These are phyloP conservation scores for Collybiopsis luxurians DNA, from an alignment of 768 basidiomycete species.

Conservation along the genomic window DNA sequence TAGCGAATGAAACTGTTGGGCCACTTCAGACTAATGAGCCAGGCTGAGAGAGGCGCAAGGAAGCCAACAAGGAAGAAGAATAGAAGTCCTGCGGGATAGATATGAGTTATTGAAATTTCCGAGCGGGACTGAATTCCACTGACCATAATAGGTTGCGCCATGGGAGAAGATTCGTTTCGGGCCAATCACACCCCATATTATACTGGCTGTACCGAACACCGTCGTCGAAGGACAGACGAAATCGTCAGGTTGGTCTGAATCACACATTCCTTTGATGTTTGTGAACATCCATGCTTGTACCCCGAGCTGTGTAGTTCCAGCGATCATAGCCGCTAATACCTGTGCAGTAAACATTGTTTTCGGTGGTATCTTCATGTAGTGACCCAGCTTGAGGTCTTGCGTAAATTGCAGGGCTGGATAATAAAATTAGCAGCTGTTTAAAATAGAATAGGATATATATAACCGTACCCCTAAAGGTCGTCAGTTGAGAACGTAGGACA, in stretches of 20 bases:
- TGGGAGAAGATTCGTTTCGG: slow-evolving; percentile 67
- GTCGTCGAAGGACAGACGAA: slow-evolving; percentile 71
- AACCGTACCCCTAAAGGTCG: no score
- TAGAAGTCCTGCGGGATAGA: slow-evolving; percentile 37
- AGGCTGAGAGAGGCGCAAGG: slow-evolving; percentile 54
- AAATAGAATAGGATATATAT: no score
- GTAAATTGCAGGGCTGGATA: slow-evolving; percentile 39
- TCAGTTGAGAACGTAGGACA: neutral
- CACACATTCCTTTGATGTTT: slow-evolving; percentile 53
- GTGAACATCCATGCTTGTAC: slow-evolving; percentile 80
- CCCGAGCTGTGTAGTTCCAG: slow-evolving; percentile 70
- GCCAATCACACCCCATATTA: slow-evolving; percentile 84
- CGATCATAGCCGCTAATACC: slow-evolving; percentile 62
- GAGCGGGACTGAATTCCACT: slow-evolving; percentile 4
- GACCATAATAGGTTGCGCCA: slow-evolving; percentile 58
- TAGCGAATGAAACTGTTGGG: slow-evolving; percentile 61
- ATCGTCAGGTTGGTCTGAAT: slow-evolving; percentile 47
- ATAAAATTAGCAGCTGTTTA: slow-evolving; percentile 4
- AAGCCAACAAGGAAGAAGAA: slow-evolving; percentile 82
- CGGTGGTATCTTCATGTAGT: slow-evolving; percentile 77
- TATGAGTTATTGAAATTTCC: slow-evolving; percentile 6
- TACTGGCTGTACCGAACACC: slow-evolving; percentile 77
- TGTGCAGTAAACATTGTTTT: slow-evolving; percentile 72
- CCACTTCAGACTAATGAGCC: slow-evolving; percentile 52
- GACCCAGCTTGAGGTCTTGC: slow-evolving; percentile 76